Evolutionary conservation across 192 early-diverging fungal species (phyloP).

Genomic region (Backusella liffmaniae): DNA sequence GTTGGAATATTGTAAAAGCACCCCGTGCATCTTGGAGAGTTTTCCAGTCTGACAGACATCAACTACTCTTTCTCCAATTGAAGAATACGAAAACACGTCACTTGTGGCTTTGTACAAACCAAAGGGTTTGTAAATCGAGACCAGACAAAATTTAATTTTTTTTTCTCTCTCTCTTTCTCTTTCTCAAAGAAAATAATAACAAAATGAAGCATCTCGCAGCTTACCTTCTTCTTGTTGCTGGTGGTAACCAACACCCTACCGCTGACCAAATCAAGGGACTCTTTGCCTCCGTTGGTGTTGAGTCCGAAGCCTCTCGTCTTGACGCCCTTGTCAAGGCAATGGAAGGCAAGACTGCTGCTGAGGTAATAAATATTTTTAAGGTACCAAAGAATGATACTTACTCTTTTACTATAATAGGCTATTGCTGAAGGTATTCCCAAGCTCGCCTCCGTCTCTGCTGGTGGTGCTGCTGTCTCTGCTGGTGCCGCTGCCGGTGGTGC

Average conservation of each 20-base stretch:
- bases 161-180: neutral
- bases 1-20: too few species aligned
- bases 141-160: slow-evolving; percentile 1
- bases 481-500: slow-evolving; percentile 64
- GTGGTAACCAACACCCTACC: slow-evolving; percentile 79
- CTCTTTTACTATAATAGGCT: slow-evolving; percentile 47
- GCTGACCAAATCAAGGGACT: slow-evolving; percentile 77
- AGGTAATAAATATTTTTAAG: slow-evolving; percentile 46
- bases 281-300: slow-evolving; percentile 88
- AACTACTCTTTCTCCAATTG: too few species aligned
- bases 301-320: slow-evolving; percentile 78
- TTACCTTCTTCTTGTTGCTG: slow-evolving; percentile 92
- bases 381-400: neutral
- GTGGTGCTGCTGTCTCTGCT: slow-evolving; percentile 74
- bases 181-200: slow-evolving; percentile 12
- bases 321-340: slow-evolving; percentile 75
- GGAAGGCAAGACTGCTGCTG: slow-evolving; percentile 83
- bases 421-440: slow-evolving; percentile 89
- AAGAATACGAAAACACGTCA: neutral
- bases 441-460: slow-evolving; percentile 90
- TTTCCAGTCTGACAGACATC: too few species aligned
- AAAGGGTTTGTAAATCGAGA: neutral
- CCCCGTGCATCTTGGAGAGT: too few species aligned
- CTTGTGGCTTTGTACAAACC: neutral
- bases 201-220: slow-evolving; percentile 96